A percentile compares a stretch with the other conserved stretches of the same genome.
These are phyloP conservation scores for Tricholomella constricta DNA, from an alignment of 768 basidiomycete species.

Conservation along the genomic window DNA sequence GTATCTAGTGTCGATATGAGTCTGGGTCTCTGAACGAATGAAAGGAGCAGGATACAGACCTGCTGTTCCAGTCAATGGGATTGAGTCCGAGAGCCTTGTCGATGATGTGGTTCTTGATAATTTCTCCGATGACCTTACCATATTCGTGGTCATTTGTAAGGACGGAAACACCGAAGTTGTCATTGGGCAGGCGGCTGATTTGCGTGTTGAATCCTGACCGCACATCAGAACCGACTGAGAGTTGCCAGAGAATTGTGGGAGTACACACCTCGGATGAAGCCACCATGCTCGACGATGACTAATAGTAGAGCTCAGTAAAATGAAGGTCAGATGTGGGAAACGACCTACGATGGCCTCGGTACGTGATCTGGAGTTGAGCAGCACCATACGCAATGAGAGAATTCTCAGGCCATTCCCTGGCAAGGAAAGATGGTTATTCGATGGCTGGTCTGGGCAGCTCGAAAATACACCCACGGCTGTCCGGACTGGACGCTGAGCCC, in stretches of 20 bases:
- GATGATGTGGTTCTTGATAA: conserved; percentile 26
- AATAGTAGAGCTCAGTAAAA: background rate
- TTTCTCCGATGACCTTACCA: conserved; percentile 18
- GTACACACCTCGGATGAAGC: conserved; percentile 5
- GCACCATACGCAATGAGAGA: conserved; percentile 27
- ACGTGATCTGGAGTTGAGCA: conserved; percentile 19
- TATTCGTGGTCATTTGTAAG: conserved; percentile 27
- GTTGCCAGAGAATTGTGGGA: background rate
- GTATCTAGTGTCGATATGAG: background rate
- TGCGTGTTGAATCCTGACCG: conserved; percentile 20
- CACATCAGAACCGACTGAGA: background rate
- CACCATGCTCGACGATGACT: conserved; percentile 18
- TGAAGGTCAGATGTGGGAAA: background rate
- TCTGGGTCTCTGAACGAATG: too few relatives aligned
- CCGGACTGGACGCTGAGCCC: conserved; percentile 17
- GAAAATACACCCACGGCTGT: conserved; percentile 12
- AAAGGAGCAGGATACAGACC: conserved; percentile 8
- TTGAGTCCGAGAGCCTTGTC: conserved; percentile 24
- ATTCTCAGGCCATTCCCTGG: conserved; percentile 20
- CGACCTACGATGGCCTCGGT: conserved; percentile 19
- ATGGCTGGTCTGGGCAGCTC: background rate
- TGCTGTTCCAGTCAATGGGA: conserved; percentile 25
- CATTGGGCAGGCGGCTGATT: conserved; percentile 24
- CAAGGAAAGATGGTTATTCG: background rate
- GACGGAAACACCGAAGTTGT: conserved; percentile 29